Evolutionary conservation across 176 grass and related monocot species (phyloP).

Genomic region (Tillandsia leiboldiana): DNA sequence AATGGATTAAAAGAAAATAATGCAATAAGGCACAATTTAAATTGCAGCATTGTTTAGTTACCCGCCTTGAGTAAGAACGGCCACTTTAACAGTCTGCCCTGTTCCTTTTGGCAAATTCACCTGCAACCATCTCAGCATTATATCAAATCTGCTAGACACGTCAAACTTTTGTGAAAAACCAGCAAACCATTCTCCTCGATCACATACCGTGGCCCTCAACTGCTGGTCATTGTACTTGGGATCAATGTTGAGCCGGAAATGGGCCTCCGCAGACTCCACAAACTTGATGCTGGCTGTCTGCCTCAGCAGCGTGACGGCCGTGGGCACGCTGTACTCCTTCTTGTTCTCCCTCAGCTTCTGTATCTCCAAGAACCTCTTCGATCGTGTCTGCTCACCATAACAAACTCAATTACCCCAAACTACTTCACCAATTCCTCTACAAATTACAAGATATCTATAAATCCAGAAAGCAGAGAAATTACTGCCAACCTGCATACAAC

Average conservation of each 20-base stretch:
- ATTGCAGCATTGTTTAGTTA: neutral
- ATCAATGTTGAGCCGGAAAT: conserved; percentile 95
- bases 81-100: conserved; percentile 76
- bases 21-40: neutral
- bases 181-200: neutral
- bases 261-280: conserved; percentile 71
- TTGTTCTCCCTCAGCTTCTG: conserved; percentile 95
- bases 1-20: neutral
- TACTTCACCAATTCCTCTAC: neutral
- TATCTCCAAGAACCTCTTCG: conserved; percentile 94
- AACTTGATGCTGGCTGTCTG: conserved; percentile 53
- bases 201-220: conserved; percentile 76
- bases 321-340: conserved; percentile 75
- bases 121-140: conserved; percentile 16
- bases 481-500: neutral
- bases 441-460: neutral
- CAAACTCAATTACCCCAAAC: conserved; percentile 2
- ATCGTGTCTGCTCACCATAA: conserved; percentile 44
- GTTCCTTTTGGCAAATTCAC: conserved; percentile 98
- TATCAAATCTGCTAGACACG: neutral
- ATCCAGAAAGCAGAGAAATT: neutral
- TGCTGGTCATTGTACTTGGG: conserved; percentile 99
- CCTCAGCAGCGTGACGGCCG: conserved; percentile 62
- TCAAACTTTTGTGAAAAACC: neutral
- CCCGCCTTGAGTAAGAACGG: conserved; percentile 85